Percentiles rank a stretch among this genome's conserved stretches.
Evolutionary conservation across 2,329 filamentous ascomycete species (phyloP).

Genomic region (Beauveria rudraprayagi): DNA sequence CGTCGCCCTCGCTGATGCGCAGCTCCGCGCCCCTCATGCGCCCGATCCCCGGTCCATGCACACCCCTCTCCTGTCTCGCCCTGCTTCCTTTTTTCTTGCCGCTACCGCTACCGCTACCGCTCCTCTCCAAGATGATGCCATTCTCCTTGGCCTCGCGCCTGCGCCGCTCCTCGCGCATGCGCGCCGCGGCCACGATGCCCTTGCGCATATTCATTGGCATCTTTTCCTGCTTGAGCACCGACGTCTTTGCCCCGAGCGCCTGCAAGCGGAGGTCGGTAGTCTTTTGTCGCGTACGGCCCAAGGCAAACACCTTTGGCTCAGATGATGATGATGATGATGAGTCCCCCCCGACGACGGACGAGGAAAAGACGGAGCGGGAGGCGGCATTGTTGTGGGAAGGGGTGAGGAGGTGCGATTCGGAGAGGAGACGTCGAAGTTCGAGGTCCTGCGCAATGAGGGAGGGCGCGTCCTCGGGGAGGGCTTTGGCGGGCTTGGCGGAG

Average conservation of each 20-base stretch:
- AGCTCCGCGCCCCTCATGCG: slow-evolving; percentile 73
- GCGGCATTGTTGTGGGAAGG: slow-evolving; percentile 32
- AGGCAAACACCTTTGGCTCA: slow-evolving; percentile 35
- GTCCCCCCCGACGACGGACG: slow-evolving; percentile 24
- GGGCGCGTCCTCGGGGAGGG: slow-evolving; percentile 48
- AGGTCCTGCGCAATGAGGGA: slow-evolving; percentile 84
- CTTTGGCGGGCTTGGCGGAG: slow-evolving; percentile 20
- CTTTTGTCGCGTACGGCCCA: slow-evolving; percentile 68
- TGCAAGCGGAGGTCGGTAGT: slow-evolving; percentile 79
- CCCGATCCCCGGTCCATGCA: slow-evolving; percentile 73
- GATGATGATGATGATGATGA: slow-evolving; percentile 17
- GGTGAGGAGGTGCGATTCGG: slow-evolving; percentile 79
- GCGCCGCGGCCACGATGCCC: slow-evolving; percentile 68
- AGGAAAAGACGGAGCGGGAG: slow-evolving; percentile 38
- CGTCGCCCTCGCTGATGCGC: slow-evolving; percentile 69
- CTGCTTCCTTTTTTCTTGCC: slow-evolving; percentile 32
- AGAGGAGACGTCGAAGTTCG: slow-evolving; percentile 79
- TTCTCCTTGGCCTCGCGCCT: slow-evolving; percentile 79
- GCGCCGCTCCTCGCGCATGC: slow-evolving; percentile 58
- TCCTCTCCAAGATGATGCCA: slow-evolving; percentile 74
- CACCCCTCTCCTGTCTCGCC: slow-evolving; percentile 45
- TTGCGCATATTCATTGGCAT: slow-evolving; percentile 86
- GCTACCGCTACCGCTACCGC: slow-evolving; percentile 16
- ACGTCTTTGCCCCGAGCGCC: slow-evolving; percentile 68
- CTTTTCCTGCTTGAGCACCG: slow-evolving; percentile 67